phyloP scores from a whole-genome alignment of 495 filamentous ascomycete species.

The Neurospora tetraspora region DNA sequence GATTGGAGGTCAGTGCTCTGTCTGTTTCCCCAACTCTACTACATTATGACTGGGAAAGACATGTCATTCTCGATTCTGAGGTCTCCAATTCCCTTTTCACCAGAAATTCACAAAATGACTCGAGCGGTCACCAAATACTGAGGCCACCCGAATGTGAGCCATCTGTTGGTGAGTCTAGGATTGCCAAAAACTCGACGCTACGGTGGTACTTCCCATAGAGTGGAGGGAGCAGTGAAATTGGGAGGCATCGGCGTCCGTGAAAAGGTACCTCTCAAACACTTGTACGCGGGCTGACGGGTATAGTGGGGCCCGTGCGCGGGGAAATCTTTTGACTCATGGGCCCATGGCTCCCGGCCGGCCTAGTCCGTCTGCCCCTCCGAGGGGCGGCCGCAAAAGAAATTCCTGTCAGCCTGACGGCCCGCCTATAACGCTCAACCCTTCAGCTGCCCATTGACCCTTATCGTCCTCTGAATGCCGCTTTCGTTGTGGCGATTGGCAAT shows the following conservation, averaged over 20 bases:
- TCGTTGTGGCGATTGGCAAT: slow-evolving; percentile 19
- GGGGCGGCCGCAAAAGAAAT: neutral
- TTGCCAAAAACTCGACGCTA: neutral
- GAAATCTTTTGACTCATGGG: neutral
- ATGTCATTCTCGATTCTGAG: neutral
- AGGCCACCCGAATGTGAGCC: neutral
- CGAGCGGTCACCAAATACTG: neutral
- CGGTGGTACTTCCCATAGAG: neutral
- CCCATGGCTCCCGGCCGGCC: neutral
- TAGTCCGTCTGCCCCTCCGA: neutral
- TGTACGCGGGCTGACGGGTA: neutral
- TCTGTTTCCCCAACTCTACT: too few species aligned
- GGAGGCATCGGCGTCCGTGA: neutral
- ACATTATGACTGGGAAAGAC: neutral
- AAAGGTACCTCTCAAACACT: neutral
- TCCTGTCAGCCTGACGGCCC: neutral
- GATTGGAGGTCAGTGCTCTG: too few species aligned
- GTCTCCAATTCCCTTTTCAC: neutral
- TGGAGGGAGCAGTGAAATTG: neutral
- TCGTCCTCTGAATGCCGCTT: slow-evolving; percentile 22
- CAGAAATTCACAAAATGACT: neutral
- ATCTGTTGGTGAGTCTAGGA: neutral
- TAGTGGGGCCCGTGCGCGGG: neutral
- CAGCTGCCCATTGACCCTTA: slow-evolving; percentile 15
- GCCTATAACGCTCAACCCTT: neutral